Conservation (phyloP, 78 protist species). For the Monosiga brevicollis region DNA sequence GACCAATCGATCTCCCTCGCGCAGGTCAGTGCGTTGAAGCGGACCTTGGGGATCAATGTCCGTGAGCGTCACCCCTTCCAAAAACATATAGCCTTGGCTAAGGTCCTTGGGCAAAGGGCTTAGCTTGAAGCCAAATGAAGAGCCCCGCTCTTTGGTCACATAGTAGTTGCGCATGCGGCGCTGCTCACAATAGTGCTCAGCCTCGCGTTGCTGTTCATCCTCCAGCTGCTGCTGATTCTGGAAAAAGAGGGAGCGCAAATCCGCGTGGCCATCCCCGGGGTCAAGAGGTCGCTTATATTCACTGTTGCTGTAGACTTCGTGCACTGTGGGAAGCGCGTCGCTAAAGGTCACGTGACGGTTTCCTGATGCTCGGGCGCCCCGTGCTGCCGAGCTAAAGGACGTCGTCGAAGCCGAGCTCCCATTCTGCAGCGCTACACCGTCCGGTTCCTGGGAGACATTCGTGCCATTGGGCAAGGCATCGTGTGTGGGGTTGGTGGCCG, state of each 20-base stretch:
- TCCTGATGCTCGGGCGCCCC: neutral
- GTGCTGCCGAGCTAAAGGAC: too few species aligned
- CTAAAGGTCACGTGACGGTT: neutral
- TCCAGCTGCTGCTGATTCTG: neutral
- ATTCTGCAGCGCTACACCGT: too few species aligned
- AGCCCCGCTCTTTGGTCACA: neutral
- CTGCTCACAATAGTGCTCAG: neutral
- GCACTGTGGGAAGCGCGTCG: neutral
- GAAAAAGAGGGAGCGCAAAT: neutral
- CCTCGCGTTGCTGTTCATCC: neutral
- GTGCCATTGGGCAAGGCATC: too few species aligned
- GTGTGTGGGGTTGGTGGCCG: too few species aligned
- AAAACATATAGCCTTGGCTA: neutral
- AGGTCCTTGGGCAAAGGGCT: neutral
- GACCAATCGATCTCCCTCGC: neutral
- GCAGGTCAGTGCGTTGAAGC: neutral
- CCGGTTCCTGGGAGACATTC: too few species aligned
- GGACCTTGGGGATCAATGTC: neutral
- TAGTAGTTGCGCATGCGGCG: neutral
- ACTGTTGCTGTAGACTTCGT: neutral
- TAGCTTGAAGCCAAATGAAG: neutral
- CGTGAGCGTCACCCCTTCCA: neutral
- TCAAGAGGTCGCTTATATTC: neutral
- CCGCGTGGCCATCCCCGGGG: neutral
- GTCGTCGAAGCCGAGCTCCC: too few species aligned